Percentiles rank a stretch among this genome's conserved stretches.
phyloP scores from a whole-genome alignment of 129 eudicot species.

The Centaurea solstitialis region DNA sequence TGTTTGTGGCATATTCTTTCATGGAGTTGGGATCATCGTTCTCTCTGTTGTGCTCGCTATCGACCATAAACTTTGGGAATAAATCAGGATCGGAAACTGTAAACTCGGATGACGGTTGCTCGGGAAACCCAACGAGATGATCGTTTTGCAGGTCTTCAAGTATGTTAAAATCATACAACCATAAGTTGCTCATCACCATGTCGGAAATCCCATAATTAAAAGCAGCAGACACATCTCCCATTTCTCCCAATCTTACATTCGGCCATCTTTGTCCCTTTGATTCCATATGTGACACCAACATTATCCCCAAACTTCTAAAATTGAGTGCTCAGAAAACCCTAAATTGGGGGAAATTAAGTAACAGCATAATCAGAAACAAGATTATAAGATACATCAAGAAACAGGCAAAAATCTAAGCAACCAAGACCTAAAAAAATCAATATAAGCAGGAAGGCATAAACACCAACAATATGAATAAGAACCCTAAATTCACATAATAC shows the following conservation, averaged over 20 bases:
- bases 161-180: constrained; percentile 29
- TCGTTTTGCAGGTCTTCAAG: constrained; percentile 30
- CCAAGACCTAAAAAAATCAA: background rate
- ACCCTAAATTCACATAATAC: constrained; percentile 8
- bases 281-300: constrained; percentile 44
- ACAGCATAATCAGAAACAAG: constrained; percentile 8
- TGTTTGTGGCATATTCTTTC: background rate
- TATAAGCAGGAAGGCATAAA: background rate
- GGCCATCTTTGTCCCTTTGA: constrained; percentile 45
- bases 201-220: constrained; percentile 38
- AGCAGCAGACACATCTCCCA: constrained; percentile 43
- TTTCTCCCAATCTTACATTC: constrained; percentile 38
- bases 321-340: constrained; percentile 2
- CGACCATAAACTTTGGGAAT: constrained; percentile 23
- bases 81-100: constrained; percentile 24
- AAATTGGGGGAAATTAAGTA: background rate
- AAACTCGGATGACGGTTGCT: constrained; percentile 23
- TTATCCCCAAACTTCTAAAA: constrained; percentile 24
- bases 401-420: constrained; percentile 3
- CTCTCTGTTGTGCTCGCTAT: constrained; percentile 26
- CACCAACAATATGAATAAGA: background rate
- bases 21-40: constrained; percentile 39
- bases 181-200: constrained; percentile 30
- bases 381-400: constrained; percentile 12
- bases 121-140: constrained; percentile 20